Conservation (phyloP, 768 basidiomycete genomes). For the Suillus variegatus region DNA sequence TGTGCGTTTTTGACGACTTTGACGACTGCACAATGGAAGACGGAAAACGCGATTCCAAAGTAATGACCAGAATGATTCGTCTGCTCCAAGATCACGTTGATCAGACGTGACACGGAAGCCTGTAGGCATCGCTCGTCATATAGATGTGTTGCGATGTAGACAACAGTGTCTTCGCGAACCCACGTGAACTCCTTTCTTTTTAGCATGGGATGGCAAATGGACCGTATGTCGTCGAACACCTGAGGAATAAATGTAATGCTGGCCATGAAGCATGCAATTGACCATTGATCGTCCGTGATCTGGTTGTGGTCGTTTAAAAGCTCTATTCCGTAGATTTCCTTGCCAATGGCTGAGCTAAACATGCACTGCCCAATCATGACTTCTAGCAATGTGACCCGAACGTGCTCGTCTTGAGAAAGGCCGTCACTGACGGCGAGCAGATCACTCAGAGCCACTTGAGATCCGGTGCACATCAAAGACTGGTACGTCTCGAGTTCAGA, state of each 20-base stretch:
- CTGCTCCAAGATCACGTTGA: neutral
- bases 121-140: slow-evolving; percentile 7
- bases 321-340: neutral
- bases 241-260: neutral
- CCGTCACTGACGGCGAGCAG: neutral
- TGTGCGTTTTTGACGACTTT: slow-evolving; percentile 1
- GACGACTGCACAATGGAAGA: slow-evolving; percentile 4
- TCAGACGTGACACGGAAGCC: neutral
- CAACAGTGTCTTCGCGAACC: slow-evolving; percentile 5
- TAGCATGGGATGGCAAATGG: neutral
- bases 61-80: neutral
- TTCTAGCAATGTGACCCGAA: neutral
- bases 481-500: neutral
- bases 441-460: neutral
- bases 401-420: neutral
- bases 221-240: neutral
- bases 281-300: neutral
- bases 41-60: slow-evolving; percentile 2
- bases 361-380: neutral
- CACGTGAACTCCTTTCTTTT: slow-evolving; percentile 1
- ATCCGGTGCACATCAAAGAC: neutral
- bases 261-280: neutral
- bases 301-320: neutral
- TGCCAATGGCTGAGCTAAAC: neutral
- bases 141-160: slow-evolving; percentile 3